Conservation (phyloP, 2,329 filamentous ascomycete genomes). For the Trichoderma sp. region DNA sequence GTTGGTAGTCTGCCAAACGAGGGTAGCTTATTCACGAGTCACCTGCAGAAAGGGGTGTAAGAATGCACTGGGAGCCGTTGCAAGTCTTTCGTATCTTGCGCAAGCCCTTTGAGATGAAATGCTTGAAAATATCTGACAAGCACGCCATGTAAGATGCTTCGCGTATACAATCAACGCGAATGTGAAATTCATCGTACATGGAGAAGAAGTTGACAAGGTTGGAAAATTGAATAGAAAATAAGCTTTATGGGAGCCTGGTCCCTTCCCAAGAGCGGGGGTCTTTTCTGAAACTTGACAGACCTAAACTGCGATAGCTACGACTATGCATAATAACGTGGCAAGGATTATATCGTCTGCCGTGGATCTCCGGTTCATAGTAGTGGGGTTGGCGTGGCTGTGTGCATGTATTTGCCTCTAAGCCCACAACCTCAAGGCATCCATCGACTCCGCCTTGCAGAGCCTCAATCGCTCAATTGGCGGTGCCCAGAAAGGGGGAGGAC, state of each 20-base stretch:
- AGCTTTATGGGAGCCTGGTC: neutral
- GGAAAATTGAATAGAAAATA: neutral
- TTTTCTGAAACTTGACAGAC: neutral
- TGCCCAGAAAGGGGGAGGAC: neutral
- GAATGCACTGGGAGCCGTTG: neutral
- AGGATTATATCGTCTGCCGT: neutral
- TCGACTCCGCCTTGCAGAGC: conserved; percentile 5
- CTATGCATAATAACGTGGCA: neutral
- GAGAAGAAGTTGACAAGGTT: neutral
- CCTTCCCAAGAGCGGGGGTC: neutral
- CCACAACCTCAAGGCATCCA: neutral
- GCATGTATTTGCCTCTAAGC: conserved; percentile 2
- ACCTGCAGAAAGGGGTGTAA: neutral
- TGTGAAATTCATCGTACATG: neutral
- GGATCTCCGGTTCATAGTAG: neutral
- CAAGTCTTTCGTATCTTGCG: neutral
- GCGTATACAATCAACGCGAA: neutral
- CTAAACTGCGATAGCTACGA: neutral
- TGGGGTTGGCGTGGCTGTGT: conserved; percentile 24
- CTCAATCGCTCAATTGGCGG: conserved; percentile 13
- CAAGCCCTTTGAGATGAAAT: neutral
- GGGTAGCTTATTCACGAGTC: neutral
- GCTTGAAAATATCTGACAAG: neutral
- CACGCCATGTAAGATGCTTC: neutral
- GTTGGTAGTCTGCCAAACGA: neutral